Percentiles rank a stretch among this genome's conserved stretches.
These are phyloP conservation scores for Colletotrichum noveboracense DNA, from an alignment of 2,329 filamentous ascomycete species.

Conservation along the genomic window DNA sequence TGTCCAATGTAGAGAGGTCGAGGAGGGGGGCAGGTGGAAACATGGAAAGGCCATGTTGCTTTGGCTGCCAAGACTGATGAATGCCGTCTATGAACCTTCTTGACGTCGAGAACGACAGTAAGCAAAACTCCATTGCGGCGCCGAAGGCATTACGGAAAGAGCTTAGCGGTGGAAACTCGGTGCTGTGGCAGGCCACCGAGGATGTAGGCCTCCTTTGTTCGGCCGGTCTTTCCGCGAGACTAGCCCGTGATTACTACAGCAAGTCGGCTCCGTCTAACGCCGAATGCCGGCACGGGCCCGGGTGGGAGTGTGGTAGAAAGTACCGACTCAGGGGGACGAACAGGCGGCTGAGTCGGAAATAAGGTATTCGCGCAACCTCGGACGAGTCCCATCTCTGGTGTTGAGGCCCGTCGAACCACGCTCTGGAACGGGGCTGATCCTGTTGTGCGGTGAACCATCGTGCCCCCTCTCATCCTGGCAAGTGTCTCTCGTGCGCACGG, in stretches of 20 bases:
- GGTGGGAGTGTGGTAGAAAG: background rate
- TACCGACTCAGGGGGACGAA: background rate
- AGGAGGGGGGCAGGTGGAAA: background rate
- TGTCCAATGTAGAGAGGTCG: background rate
- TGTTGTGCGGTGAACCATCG: conserved; percentile 7
- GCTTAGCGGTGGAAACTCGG: background rate
- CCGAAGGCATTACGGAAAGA: background rate
- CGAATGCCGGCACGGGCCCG: background rate
- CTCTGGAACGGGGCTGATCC: conserved; percentile 2
- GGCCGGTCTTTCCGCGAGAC: background rate
- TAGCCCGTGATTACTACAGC: background rate
- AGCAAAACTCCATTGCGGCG: background rate
- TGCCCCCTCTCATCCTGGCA: background rate
- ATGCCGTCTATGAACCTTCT: background rate
- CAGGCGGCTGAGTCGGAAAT: conserved; percentile 8
- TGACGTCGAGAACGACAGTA: background rate
- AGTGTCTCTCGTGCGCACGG: background rate
- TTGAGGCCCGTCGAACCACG: background rate
- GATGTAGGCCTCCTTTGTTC: background rate
- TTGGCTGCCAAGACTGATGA: background rate
- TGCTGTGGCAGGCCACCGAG: background rate
- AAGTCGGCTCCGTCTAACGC: background rate
- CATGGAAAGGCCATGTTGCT: conserved; percentile 6
- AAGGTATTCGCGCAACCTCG: conserved; percentile 12
- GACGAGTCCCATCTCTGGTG: conserved; percentile 11